Percentiles rank a stretch among this genome's conserved stretches.
Conservation (phyloP, 768 basidiomycete genomes). For the Suillus subalutaceus region DNA sequence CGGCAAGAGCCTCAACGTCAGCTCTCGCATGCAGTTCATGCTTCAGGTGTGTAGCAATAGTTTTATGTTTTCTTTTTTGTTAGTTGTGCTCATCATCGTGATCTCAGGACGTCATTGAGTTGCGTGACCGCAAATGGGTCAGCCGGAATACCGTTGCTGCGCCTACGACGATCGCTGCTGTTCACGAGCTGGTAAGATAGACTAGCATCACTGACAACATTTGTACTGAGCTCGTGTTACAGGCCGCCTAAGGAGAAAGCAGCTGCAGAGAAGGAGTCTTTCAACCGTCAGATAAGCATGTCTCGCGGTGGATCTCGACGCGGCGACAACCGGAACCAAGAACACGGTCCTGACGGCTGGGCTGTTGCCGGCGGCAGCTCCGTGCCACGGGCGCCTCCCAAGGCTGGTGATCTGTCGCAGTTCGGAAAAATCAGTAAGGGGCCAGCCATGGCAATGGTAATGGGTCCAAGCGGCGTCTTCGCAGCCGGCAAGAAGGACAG, state of each 20-base stretch:
- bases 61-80: constrained; percentile 35
- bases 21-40: constrained; percentile 93
- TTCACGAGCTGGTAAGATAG: constrained; percentile 61
- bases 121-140: constrained; percentile 84
- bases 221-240: constrained; percentile 16
- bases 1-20: constrained; percentile 73
- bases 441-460: constrained; percentile 56
- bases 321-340: constrained; percentile 71
- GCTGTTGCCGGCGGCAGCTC: constrained; percentile 64
- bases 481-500: constrained; percentile 66
- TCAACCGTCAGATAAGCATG: constrained; percentile 70
- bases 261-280: constrained; percentile 59
- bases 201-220: background rate
- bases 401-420: constrained; percentile 84
- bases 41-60: constrained; percentile 71
- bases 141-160: constrained; percentile 72
- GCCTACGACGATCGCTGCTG: constrained; percentile 85
- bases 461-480: constrained; percentile 88
- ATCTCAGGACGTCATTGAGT: constrained; percentile 83
- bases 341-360: constrained; percentile 85
- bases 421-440: constrained; percentile 87
- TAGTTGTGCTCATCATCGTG: background rate
- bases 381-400: constrained; percentile 60
- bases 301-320: constrained; percentile 91
- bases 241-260: constrained; percentile 89